Percentiles rank a stretch among this genome's conserved stretches.
These are phyloP conservation scores for Cyclotella sp. DNA, from an alignment of 108 stramenopile genomes.

Conservation along the genomic window DNA sequence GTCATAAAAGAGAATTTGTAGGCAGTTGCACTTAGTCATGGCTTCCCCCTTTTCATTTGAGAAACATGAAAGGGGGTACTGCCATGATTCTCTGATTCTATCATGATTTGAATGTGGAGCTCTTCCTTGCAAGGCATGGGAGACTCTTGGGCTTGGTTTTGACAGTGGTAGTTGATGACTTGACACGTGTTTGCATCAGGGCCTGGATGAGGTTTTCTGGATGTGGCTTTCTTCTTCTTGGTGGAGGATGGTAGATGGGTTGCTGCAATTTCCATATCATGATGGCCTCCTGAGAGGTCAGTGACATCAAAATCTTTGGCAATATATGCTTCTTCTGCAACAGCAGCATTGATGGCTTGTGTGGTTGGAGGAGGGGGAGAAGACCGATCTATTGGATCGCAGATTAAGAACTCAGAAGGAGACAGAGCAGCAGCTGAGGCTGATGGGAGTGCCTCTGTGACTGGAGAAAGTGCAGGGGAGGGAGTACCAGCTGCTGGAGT, in stretches of 20 bases:
- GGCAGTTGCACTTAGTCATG: slow-evolving; percentile 6
- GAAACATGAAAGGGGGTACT: neutral
- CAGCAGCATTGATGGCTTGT: neutral
- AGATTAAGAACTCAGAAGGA: neutral
- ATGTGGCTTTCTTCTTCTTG: neutral
- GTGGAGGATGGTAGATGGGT: neutral
- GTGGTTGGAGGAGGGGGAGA: slow-evolving; percentile 7
- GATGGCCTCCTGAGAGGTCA: neutral
- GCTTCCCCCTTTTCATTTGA: neutral
- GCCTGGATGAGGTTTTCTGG: neutral
- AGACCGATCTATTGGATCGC: neutral
- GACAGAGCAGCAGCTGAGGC: neutral
- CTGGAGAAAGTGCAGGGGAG: neutral
- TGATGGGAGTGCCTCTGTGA: neutral
- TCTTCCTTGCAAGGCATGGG: neutral
- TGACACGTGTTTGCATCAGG: neutral
- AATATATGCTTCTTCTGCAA: neutral
- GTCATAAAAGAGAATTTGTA: neutral
- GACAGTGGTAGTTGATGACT: neutral
- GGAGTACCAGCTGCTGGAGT: neutral
- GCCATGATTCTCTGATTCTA: neutral
- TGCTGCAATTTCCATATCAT: neutral
- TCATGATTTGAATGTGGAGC: neutral
- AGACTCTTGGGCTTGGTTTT: neutral
- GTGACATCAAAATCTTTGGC: neutral